Conservation (phyloP, 129 eudicot species). For the Lactuca sativa region DNA sequence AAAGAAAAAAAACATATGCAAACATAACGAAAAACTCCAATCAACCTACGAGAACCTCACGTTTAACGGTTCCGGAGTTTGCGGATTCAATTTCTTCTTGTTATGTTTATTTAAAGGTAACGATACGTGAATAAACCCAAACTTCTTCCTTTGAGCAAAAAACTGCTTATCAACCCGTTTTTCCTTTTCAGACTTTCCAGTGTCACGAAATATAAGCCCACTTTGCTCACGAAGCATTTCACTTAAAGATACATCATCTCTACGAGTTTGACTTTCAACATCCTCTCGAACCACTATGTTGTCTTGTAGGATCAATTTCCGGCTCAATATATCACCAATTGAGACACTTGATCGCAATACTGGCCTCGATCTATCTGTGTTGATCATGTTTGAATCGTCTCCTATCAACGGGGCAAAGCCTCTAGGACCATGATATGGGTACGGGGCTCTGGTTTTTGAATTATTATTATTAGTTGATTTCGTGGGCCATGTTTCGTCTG, state of each 20-base stretch:
- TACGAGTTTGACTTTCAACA: slow-evolving; percentile 36
- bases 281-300: slow-evolving; percentile 50
- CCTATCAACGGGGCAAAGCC: slow-evolving; percentile 27
- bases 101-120: slow-evolving; percentile 51
- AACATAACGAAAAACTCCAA: background rate
- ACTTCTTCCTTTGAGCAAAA: slow-evolving; percentile 63
- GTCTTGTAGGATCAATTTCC: slow-evolving; percentile 60
- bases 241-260: slow-evolving; percentile 59
- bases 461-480: slow-evolving; percentile 6
- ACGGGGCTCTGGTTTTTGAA: slow-evolving; percentile 32
- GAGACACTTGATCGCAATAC: slow-evolving; percentile 53
- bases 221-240: slow-evolving; percentile 81
- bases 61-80: slow-evolving; percentile 38
- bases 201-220: slow-evolving; percentile 50
- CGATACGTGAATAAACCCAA: slow-evolving; percentile 75
- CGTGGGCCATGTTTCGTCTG: slow-evolving; percentile 18
- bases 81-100: slow-evolving; percentile 57
- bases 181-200: slow-evolving; percentile 37
- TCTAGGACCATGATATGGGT: slow-evolving; percentile 28
- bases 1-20: background rate
- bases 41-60: slow-evolving; percentile 34
- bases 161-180: slow-evolving; percentile 50
- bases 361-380: slow-evolving; percentile 38
- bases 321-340: slow-evolving; percentile 60
- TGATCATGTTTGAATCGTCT: slow-evolving; percentile 32